Conservation (phyloP, 2,329 filamentous ascomycete species). For the Zopfia rhizophila region DNA sequence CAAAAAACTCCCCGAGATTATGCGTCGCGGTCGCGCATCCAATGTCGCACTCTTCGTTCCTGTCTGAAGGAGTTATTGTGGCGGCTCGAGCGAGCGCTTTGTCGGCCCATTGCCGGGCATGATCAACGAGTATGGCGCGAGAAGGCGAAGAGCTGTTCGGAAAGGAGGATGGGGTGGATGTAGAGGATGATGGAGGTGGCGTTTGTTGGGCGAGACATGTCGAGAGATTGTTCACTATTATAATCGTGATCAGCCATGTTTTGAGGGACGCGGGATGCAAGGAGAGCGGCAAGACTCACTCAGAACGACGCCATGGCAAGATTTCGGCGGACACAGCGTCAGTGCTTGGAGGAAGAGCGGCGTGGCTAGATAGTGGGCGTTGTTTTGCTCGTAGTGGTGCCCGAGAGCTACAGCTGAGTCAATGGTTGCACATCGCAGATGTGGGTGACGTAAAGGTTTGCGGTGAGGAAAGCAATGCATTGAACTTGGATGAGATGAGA, state of each 20-base stretch:
- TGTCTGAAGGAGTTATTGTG: constrained; percentile 71
- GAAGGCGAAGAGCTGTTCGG: constrained; percentile 57
- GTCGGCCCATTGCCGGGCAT: constrained; percentile 80
- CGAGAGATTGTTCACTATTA: constrained; percentile 80
- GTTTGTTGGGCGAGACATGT: constrained; percentile 76
- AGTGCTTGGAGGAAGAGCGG: constrained; percentile 89
- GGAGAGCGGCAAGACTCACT: constrained; percentile 62
- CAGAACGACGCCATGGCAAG: constrained; percentile 82
- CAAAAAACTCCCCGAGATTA: constrained; percentile 85
- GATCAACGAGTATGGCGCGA: constrained; percentile 71
- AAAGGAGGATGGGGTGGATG: constrained; percentile 48
- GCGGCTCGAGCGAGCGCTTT: constrained; percentile 77
- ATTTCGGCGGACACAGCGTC: constrained; percentile 69
- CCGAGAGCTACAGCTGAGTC: constrained; percentile 69
- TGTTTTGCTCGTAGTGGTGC: constrained; percentile 77
- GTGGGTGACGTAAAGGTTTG: constrained; percentile 18
- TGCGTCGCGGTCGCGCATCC: constrained; percentile 86
- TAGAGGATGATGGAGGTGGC: constrained; percentile 47
- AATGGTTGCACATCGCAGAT: constrained; percentile 25
- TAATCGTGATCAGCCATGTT: constrained; percentile 20
- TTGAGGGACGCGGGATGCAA: constrained; percentile 1
- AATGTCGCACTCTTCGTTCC: constrained; percentile 82
- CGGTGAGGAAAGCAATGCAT: constrained; percentile 8
- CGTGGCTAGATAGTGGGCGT: constrained; percentile 82
- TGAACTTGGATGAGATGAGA: constrained; percentile 21